Evolutionary conservation across 768 basidiomycete species (phyloP), one percentile per base, ranked within the genome.

Genomic region (Pilatotrama ljubarskyi): DNA sequence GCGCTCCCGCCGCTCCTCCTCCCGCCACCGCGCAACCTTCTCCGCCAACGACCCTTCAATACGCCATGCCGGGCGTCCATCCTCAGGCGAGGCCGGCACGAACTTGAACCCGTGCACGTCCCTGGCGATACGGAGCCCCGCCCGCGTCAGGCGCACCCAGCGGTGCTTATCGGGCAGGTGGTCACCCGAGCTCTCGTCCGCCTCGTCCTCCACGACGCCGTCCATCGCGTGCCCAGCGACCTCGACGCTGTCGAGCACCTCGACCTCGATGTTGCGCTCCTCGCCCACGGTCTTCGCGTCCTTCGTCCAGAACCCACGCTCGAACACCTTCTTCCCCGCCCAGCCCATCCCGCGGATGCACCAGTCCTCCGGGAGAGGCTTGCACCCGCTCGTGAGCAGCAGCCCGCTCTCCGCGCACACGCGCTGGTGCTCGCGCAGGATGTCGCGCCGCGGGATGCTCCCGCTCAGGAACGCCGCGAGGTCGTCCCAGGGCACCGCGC

Each of bases 311-410:
- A 88, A 98, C 0, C 95, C 96, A 40, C 92, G 85, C 72, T 96
- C 94, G 70, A 90, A 98, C 15, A 98, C 87, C 61, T 85, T 84
- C 59, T 93, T 81, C 6, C 92, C 90, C 3, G 93, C 88, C 97
- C 97, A 99, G 66, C 95, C 95, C 87, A 95, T 93, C 1, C 97
- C 97, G 32, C 97, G 83, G 65, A 98, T 71, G 67, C 90, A 91
- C 94, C 95, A 98, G 68, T 98, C 97, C 73, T 99, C 97, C 0
- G 91, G 82, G 1, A 98, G 76, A 0, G 87, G 86, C 20, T 82
- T 75, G 61, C 84, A 87, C 14, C 84, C 84, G 44, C 79, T 84
- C 0, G 88, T 90, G 32, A 91, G 78, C 77, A 95, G 84, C 22
- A 76, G 71, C 78, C 86, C 85, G 37, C 82, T 80, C 44, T 87